phyloP scores from a whole-genome alignment of 2,329 filamentous ascomycete species.

The Fusarium sp. region DNA sequence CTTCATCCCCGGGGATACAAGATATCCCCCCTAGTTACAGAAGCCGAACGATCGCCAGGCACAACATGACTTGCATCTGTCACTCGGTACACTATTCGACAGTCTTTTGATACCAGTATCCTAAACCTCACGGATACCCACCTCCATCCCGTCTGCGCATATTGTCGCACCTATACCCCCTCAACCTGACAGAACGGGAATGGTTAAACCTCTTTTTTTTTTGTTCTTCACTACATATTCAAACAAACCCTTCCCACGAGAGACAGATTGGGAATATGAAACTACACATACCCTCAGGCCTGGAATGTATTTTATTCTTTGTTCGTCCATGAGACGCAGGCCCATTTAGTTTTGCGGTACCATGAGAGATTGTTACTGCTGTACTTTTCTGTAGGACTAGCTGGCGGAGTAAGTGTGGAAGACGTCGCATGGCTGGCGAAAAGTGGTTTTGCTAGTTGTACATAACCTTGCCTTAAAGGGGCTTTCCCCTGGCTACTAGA shows the following conservation, averaged over 20 bases:
- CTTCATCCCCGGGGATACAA: conserved; percentile 20
- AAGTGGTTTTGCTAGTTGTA: conserved; percentile 46
- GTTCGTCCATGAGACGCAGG: conserved; percentile 31
- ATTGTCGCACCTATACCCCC: conserved; percentile 50
- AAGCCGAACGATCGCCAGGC: conserved; percentile 21
- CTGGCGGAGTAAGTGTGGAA: conserved; percentile 35
- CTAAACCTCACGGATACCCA: conserved; percentile 41
- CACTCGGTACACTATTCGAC: conserved; percentile 40
- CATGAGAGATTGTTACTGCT: conserved; percentile 45
- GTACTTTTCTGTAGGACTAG: conserved; percentile 50
- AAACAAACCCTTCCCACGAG: conserved; percentile 31
- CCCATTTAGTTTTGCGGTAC: conserved; percentile 43
- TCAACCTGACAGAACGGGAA: conserved; percentile 34
- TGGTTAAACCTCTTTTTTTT: conserved; percentile 34
- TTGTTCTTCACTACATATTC: conserved; percentile 47
- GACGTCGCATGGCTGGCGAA: conserved; percentile 36
- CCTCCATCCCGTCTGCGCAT: conserved; percentile 41
- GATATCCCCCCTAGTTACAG: conserved; percentile 16
- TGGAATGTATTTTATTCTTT: conserved; percentile 36
- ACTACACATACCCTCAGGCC: conserved; percentile 45
- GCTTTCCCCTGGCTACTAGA: conserved; percentile 43
- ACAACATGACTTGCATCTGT: conserved; percentile 33
- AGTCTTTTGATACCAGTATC: conserved; percentile 49
- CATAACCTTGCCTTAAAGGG: conserved; percentile 39
- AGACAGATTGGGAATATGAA: conserved; percentile 38